Conservation (phyloP, 768 basidiomycete species). For the Podaxis sp. region DNA sequence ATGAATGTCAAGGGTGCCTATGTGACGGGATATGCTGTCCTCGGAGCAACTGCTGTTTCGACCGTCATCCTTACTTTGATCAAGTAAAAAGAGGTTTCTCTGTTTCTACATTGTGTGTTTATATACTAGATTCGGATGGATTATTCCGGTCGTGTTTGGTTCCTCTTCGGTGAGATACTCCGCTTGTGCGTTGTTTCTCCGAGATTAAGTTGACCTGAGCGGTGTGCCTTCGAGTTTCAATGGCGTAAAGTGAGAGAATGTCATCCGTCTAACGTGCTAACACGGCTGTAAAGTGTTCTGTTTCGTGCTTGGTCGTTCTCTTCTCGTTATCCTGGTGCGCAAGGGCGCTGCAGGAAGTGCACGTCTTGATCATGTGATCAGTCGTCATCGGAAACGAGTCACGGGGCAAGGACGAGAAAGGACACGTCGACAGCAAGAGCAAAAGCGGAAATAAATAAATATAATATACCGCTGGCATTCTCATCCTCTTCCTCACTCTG, state of each 20-base stretch:
- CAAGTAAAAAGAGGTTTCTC: constrained; percentile 21
- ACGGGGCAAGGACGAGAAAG: constrained; percentile 2
- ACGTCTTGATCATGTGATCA: background rate
- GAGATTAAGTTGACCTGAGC: background rate
- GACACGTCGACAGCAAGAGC: constrained; percentile 13
- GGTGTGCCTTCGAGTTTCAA: background rate
- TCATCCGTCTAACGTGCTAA: background rate
- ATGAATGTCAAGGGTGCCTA: constrained; percentile 80
- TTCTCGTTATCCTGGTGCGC: background rate
- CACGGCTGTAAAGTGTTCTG: background rate
- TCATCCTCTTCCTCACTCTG: constrained; percentile 6
- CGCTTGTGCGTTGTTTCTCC: constrained; percentile 4
- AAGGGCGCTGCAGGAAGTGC: background rate
- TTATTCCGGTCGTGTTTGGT: background rate
- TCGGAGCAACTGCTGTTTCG: constrained; percentile 75
- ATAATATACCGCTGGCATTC: constrained; percentile 13
- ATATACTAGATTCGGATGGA: background rate
- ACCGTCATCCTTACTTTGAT: constrained; percentile 58
- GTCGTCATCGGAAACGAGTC: constrained; percentile 5
- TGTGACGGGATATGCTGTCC: constrained; percentile 76
- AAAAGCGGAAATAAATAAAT: constrained; percentile 1
- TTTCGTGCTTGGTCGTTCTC: background rate
- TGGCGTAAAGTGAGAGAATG: background rate
- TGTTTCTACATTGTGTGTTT: background rate
- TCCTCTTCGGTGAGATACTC: constrained; percentile 1